Evolutionary conservation across 2,329 filamentous ascomycete species (phyloP), one percentile per base, ranked within the genome.

Genomic region (Fusarium protoensiforme): DNA sequence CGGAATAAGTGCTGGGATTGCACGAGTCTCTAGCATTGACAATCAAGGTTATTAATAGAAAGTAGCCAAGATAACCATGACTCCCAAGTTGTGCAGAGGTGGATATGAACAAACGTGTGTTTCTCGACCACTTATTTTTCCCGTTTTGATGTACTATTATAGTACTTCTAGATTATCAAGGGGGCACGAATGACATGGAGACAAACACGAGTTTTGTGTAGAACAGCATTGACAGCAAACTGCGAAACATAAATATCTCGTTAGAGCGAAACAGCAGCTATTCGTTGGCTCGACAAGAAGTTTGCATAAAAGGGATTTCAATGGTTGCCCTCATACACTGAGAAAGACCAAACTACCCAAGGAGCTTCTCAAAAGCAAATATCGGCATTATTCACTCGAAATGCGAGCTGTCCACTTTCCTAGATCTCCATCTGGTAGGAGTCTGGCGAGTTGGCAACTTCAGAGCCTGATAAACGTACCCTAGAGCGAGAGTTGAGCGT

Each of bases 191-290:
- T 16, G 24, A 46, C 16, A 46, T 13, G 16, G 24, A 10, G 7
- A 6, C 4, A 16, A 46, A 18, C 14, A 2, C 41, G 22, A n/a
- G n/a, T n/a, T 24, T 46, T 46, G 14, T 24, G 4, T 8, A 24
- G 41, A 24, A 24, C 22, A 24, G 24, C 24, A 18, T 8, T 10
- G 1, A 27, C 10, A 14, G 8, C 14, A 9, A 46, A 46, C 14
- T 3, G 1, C 1, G 5, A 24, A 14, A 6, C 4, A 1, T 10
- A 22, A 18, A 46, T 8, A 11, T 5, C 6, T 16, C 13, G 20
- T 1, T 4, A 3, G 9, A 10, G 16, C 9, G 3, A 14, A 27
- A 46, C 14, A 46, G 6, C 27, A 29, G 10, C 14, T 18, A 18
- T 46, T 5, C 2, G 41, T 46, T 46, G 7, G 22, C 22, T 9